Conservation (phyloP, 2,329 filamentous ascomycete genomes). For the Orbilia blumenaviensis region DNA sequence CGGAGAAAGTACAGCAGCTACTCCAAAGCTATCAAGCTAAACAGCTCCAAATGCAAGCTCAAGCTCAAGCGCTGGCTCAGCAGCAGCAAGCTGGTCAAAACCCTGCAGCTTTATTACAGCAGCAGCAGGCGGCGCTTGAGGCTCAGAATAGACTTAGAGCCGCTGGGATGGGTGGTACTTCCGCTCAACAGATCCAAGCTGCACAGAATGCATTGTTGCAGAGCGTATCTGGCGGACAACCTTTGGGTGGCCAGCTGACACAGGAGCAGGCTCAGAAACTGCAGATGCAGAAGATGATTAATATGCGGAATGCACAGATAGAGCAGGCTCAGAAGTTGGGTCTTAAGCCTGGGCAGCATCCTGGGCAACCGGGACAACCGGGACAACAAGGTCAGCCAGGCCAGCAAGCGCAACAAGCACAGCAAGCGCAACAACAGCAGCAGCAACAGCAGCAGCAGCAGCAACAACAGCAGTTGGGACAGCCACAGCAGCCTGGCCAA, state of each 20-base stretch:
- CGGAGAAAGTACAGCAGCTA: conserved; percentile 36
- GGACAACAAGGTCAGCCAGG: not conserved
- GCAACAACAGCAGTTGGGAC: not conserved
- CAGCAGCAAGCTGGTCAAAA: conserved; percentile 39
- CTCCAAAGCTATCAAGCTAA: conserved; percentile 33
- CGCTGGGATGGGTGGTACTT: not conserved
- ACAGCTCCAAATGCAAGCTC: conserved; percentile 6
- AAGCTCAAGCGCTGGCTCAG: conserved; percentile 1
- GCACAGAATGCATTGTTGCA: conserved; percentile 43
- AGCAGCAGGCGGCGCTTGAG: conserved; percentile 35
- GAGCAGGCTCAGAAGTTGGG: not conserved
- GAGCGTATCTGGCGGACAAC: conserved; percentile 12
- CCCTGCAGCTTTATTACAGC: conserved; percentile 22
- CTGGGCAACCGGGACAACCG: not conserved
- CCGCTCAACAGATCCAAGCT: conserved; percentile 22
- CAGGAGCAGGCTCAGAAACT: conserved; percentile 33
- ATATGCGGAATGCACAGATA: not conserved
- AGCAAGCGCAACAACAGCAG: not conserved
- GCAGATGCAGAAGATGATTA: not conserved
- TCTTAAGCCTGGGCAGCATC: not conserved
- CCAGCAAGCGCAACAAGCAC: conserved; percentile 10
- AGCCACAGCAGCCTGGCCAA: conserved; percentile 15
- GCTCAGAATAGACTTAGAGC: conserved; percentile 27
- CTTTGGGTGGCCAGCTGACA: not conserved
- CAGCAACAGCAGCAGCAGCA: too few species aligned